Evolutionary conservation across 768 basidiomycete genomes (phyloP).

Genomic region (Rubroboletus satanas): DNA sequence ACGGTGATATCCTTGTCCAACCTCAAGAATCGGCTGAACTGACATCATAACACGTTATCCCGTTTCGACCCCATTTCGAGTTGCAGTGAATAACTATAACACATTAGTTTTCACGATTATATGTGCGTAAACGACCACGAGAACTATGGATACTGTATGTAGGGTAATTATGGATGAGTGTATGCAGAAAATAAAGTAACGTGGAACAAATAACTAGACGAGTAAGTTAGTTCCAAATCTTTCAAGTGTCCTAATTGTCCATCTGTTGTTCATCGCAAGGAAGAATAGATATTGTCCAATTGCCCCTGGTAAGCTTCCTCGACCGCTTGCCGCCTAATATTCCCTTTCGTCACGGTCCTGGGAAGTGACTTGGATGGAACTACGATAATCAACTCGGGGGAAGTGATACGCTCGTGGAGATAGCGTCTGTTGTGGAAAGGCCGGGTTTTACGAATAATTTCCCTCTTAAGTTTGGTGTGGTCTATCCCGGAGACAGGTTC

Average conservation of each 20-base stretch:
- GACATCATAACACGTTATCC: neutral
- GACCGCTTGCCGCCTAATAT: slow-evolving; percentile 72
- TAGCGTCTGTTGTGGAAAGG: slow-evolving; percentile 74
- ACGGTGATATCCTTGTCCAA: slow-evolving; percentile 15
- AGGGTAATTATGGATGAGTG: slow-evolving; percentile 15
- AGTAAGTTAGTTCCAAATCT: slow-evolving; percentile 18
- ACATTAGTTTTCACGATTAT: slow-evolving; percentile 2
- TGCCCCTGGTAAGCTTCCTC: slow-evolving; percentile 58
- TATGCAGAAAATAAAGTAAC: slow-evolving; percentile 7
- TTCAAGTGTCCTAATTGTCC: neutral
- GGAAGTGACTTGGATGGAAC: slow-evolving; percentile 66
- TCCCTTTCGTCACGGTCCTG: slow-evolving; percentile 77
- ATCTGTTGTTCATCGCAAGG: slow-evolving; percentile 12
- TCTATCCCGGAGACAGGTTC: slow-evolving; percentile 57
- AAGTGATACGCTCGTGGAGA: slow-evolving; percentile 72
- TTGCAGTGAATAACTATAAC: neutral
- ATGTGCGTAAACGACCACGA: neutral
- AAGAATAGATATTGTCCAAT: slow-evolving; percentile 56
- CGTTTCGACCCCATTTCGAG: neutral
- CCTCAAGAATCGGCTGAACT: neutral
- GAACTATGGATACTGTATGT: slow-evolving; percentile 12
- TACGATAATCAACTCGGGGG: slow-evolving; percentile 60
- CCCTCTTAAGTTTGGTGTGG: slow-evolving; percentile 57
- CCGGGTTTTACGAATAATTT: slow-evolving; percentile 68
- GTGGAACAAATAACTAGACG: slow-evolving; percentile 5